Base-by-base conservation (phyloP, 2,329 filamentous ascomycete species). In the Fusarium caatingaense region DNA sequence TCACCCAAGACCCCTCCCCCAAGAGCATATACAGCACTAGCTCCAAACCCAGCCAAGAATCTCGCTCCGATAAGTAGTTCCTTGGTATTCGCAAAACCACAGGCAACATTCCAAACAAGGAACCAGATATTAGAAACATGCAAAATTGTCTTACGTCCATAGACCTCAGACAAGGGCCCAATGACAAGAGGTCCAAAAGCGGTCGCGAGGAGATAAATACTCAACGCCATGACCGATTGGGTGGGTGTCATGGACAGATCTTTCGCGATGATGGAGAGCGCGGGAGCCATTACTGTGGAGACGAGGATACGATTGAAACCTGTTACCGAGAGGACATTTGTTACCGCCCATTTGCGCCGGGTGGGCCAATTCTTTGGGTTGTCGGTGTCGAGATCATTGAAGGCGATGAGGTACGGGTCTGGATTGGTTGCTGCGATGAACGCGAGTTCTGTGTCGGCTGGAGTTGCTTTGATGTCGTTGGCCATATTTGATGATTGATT, bases 301-400 rank as follows among this genome's bases (percentile, higher is more conserved):
- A 85, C 82, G 66, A 87, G 80, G 61, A 86, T 85, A 12, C 83
- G 82, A 46, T 84, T 85, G 68, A 87, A 86, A 10, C 83, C 84
- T 0, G 83, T 84, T 5, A 81, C 81, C 0, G 84, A 86, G 2
- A 86, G 78, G 6, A 85, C 80, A 49, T 83, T 74, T 5, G 84
- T 87, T 2, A 84, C 82, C 1, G 79, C 78, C 85, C 85, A 87
- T 73, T 86, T 87, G 4, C 75, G 77, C 3, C 76, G 63, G 1
- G 59, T 72, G 0, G 79, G 73, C 82, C 81, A 84, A 56, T 83
- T 73, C 28, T 77, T 74, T 2, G 81, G 82, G 28, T 83, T 81
- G 0, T 79, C 78, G 3, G 72, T 63, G 48, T 82, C 80, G 1
- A 72, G 65, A 3, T 75, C 66, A 25, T 76, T 51, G 34, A 81